Base-by-base conservation (phyloP, 768 basidiomycete genomes). In the Boletus huronensis region DNA sequence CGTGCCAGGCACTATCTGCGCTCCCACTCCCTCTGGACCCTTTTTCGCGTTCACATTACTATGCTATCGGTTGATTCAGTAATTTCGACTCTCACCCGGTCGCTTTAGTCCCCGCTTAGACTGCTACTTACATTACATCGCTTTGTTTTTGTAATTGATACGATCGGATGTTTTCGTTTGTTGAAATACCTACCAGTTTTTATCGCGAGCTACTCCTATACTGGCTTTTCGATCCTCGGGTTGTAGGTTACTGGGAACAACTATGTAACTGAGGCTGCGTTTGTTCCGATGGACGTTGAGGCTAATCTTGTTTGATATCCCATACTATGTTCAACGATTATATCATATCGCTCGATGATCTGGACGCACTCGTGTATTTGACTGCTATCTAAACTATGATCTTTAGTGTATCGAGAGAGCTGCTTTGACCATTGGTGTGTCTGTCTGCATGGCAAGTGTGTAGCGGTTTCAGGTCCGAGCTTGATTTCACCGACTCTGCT, bases 101-200 rank as follows among this genome's bases (percentile, higher is more conserved):
- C n/a, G 23, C 43, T 6, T 34, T 64, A 42, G 35, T 50, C 45
- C 6, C 43, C 55, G 42, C 44, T 57, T 53, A 32, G 38, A 50
- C 50, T 46, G 53, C 48, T 52, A n/a, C n/a, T n/a, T n/a, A n/a
- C n/a, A n/a, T n/a, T n/a, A 45, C 41, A 58, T 65, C 48, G 59
- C 47, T 54, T 62, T 54, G 54, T 61, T 38, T 54, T 40, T 35
- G 51, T n/a, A 46, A 32, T 39, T 21, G 39, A n/a, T 14, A 36
- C 21, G 19, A 17, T 16, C 8, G 45, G 21, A 23, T 58, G 58
- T 55, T 55, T 48, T 52, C 36, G 25, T 28, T 46, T 44, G 55
- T 53, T 58, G 28, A 54, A n/a, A n/a, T n/a, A n/a, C n/a, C n/a
- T n/a, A n/a, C n/a, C n/a, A n/a, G n/a, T n/a, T n/a, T n/a, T n/a